Conservation (phyloP, 1,139 yeast genomes). For the Blastobotrys aristatus region DNA sequence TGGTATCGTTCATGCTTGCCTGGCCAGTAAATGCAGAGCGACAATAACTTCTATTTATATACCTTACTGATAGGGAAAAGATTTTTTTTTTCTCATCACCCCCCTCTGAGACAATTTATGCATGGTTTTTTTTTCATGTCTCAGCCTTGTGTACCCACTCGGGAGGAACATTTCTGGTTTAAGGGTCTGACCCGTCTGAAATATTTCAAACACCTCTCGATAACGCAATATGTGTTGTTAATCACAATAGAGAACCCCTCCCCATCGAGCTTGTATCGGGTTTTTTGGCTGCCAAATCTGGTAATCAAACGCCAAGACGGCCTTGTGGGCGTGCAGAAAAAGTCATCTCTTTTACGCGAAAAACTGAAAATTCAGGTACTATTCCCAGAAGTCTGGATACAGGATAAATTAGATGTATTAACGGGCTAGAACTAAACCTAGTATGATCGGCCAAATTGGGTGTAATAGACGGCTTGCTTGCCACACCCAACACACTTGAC, state of each 20-base stretch:
- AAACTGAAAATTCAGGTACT: neutral
- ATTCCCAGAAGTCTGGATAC: no score
- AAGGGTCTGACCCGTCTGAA: no score
- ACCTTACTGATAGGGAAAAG: neutral
- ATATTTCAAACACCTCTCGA: no score
- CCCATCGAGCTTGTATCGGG: no score
- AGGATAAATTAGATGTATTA: no score
- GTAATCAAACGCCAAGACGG: neutral
- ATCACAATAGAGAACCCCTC: no score
- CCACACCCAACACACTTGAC: slow-evolving; percentile 84
- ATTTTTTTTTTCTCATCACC: neutral
- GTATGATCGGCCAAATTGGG: slow-evolving; percentile 96
- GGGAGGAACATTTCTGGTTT: no score
- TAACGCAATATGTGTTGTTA: no score
- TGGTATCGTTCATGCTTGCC: neutral
- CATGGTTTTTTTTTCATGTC: no score
- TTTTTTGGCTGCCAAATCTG: neutral
- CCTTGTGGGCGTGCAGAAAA: neutral
- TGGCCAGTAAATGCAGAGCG: neutral
- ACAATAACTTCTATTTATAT: neutral
- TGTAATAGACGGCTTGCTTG: slow-evolving; percentile 66
- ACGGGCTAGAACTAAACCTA: slow-evolving; percentile 28
- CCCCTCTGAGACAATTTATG: neutral
- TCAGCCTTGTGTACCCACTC: no score
- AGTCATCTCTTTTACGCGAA: neutral